phyloP scores from a whole-genome alignment of 164 flowering plant species.

The Echeveria elegans region DNA sequence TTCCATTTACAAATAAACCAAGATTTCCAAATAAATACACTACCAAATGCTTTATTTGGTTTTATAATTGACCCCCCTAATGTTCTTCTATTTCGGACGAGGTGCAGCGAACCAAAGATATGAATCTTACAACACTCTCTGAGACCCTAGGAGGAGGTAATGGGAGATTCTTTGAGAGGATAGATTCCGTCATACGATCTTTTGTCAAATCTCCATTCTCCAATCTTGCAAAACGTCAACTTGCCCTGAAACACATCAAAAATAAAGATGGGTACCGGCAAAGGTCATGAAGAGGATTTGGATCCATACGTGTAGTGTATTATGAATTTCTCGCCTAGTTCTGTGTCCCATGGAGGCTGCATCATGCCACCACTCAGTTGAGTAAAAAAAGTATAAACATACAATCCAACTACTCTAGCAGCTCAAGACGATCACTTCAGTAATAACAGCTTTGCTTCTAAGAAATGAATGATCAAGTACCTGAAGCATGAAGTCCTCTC shows the following conservation, averaged over 20 bases:
- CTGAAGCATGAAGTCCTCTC: constrained; percentile 99
- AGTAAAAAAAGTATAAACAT: neutral
- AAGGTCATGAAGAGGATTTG: neutral
- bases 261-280: neutral
- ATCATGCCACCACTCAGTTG: constrained; percentile 3
- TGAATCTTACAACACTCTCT: constrained; percentile 83
- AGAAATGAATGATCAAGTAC: constrained; percentile 20
- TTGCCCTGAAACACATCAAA: neutral
- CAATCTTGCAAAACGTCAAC: constrained; percentile 15
- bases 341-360: constrained; percentile 99
- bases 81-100: neutral
- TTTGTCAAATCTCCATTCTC: constrained; percentile 98
- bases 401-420: neutral
- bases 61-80: too few relatives aligned
- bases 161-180: constrained; percentile 75
- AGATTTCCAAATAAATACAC: too few relatives aligned
- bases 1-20: too few relatives aligned
- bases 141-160: constrained; percentile 94
- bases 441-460: neutral
- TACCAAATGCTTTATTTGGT: too few relatives aligned
- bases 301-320: constrained; percentile 90
- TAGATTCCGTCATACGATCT: constrained; percentile 47
- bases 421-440: neutral
- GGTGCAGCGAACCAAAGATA: neutral
- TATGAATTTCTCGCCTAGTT: constrained; percentile 64